A percentile compares a stretch with the other conserved stretches of the same genome.
Conservation (phyloP, 2,329 filamentous ascomycete species). For the Teratosphaeria pseudoeucalypti region DNA sequence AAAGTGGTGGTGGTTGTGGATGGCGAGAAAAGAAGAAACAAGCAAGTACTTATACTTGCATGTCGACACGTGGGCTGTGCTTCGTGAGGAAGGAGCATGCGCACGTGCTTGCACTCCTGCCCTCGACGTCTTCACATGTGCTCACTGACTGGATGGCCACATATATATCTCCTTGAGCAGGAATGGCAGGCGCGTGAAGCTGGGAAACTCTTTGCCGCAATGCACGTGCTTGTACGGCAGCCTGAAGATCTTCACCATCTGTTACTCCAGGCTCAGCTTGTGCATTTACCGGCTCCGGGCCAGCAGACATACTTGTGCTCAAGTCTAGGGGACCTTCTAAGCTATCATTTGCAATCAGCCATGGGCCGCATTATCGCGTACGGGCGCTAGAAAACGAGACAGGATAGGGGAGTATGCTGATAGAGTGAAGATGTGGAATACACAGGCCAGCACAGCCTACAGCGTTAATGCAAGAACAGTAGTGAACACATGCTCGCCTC, state of each 20-base stretch:
- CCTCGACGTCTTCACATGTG: background rate
- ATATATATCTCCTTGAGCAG: background rate
- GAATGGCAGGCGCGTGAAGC: background rate
- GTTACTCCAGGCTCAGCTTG: background rate
- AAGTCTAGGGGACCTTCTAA: background rate
- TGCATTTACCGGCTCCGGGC: background rate
- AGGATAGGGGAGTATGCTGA: background rate
- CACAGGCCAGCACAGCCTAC: slow-evolving; percentile 1
- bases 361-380: background rate
- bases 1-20: background rate
- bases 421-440: slow-evolving; percentile 10
- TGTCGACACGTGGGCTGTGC: background rate
- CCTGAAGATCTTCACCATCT: background rate
- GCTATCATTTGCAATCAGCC: background rate
- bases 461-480: slow-evolving; percentile 4
- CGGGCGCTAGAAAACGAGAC: background rate
- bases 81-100: background rate
- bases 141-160: background rate
- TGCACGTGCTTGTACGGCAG: background rate
- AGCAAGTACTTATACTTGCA: background rate
- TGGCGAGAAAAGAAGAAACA: background rate
- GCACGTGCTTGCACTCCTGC: background rate
- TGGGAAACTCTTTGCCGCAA: background rate
- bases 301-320: background rate
- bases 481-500: background rate